Base-by-base conservation (phyloP, 2,329 filamentous ascomycete species). In the Aphanoascus verrucosus region DNA sequence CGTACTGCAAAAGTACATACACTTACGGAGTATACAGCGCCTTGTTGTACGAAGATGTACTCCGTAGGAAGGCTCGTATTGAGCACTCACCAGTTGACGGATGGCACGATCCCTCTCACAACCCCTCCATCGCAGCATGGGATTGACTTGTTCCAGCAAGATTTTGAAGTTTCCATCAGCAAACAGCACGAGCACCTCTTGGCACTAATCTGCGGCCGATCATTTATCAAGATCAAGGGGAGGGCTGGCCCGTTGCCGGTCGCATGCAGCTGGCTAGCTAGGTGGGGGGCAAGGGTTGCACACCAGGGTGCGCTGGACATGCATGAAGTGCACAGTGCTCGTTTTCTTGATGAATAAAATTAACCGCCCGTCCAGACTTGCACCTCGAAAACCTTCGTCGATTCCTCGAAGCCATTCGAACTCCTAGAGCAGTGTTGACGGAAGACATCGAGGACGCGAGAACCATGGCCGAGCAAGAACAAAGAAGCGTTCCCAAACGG, bases 251-350 rank as follows among this genome's bases (percentile, higher is more conserved):
- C 28, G 6, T 46, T 34, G 43, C 43, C 28, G 44, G n/a, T 35
- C 28, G 45, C 45, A 47, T 47, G 45, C 45, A 47, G 31, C 31
- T 47, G 37, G 28, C 15, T 47, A 47, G 28, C 15, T 8, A 31
- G 17, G 45, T 34, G 17, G 45, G 32, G 32, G 17, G 28, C n/a
- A 17, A 17, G 12, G 28, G 2, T 35, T 14, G 3, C 15, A 47
- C 31, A 17, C 9, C 32, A 34, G 43, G 43, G 28, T 28, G 43
- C 34, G 20, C 34, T 28, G 19, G n/a, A 28, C 28, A 17, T 19
- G n/a, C 43, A 19, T 35, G 14, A 35, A 46, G 17, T 35, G 32
- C 45, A 37, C 45, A 35, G 23, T 4, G 8, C 6, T 23, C 14
- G 4, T 20, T 37, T 23, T 37, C 8, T 31, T 15, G 14, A 35